Evolutionary conservation across 1,139 yeast genomes (phyloP).

Genomic region (Pichia sp.): DNA sequence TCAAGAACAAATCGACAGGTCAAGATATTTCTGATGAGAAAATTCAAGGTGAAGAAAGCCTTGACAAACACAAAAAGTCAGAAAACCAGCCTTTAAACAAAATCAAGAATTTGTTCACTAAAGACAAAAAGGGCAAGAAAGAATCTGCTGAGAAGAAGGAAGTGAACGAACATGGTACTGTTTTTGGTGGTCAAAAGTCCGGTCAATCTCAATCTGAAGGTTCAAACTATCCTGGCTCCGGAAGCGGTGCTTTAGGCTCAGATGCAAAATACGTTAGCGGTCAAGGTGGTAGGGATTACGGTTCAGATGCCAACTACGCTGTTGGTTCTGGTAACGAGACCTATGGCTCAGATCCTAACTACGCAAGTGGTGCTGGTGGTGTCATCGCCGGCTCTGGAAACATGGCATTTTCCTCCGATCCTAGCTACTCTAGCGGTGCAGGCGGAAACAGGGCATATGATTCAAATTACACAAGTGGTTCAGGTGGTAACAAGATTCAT

Average conservation of each 20-base stretch:
- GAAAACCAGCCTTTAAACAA: slow-evolving; percentile 4
- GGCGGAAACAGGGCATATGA: too few species aligned
- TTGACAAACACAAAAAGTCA: not conserved
- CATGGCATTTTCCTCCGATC: too few species aligned
- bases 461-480: too few species aligned
- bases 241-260: not conserved
- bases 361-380: too few species aligned
- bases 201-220: not conserved
- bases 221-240: not conserved
- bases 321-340: not conserved
- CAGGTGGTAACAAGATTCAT: too few species aligned
- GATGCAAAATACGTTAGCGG: too few species aligned
- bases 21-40: not conserved
- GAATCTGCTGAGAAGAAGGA: not conserved
- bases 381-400: too few species aligned
- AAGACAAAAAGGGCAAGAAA: slow-evolving; percentile 2
- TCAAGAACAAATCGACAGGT: not conserved
- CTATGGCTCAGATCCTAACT: too few species aligned
- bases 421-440: too few species aligned
- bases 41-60: not conserved
- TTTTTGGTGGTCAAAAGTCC: not conserved
- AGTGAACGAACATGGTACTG: slow-evolving; percentile 6
- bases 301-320: not conserved
- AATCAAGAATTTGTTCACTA: slow-evolving; percentile 9
- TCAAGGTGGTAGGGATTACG: too few species aligned